Percentiles rank a stretch among this genome's conserved stretches.
Conservation (phyloP, 345 rosid species). For the Orychophragmus violaceus region DNA sequence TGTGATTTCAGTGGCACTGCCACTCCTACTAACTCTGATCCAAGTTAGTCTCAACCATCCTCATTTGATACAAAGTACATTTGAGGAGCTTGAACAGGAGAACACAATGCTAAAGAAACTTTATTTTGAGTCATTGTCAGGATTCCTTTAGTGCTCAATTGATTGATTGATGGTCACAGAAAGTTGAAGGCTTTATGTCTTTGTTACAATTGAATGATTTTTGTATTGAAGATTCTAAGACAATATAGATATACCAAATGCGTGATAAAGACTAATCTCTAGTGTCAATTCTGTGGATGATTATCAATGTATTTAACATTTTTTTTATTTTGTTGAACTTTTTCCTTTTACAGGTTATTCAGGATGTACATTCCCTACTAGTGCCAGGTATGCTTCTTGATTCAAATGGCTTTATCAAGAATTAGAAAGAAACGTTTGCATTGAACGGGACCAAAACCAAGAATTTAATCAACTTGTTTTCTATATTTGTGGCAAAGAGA, state of each 20-base stretch:
- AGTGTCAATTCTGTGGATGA: not conserved
- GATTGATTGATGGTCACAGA: conserved; percentile 6
- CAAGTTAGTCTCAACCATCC: conserved; percentile 37
- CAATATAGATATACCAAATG: conserved; percentile 13
- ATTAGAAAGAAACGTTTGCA: conserved; percentile 12
- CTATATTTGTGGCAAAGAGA: conserved; percentile 17
- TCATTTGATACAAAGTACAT: not conserved
- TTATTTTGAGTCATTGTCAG: not conserved
- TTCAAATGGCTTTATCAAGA: conserved; percentile 1
- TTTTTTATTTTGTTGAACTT: not conserved
- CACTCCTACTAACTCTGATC: conserved; percentile 40
- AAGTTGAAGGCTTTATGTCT: conserved; percentile 7
- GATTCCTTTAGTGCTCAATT: not conserved
- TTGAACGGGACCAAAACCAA: conserved; percentile 12
- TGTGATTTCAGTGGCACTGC: conserved; percentile 88
- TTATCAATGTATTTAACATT: not conserved
- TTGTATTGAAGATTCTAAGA: conserved; percentile 4
- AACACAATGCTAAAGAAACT: not conserved
- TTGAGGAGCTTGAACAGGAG: not conserved
- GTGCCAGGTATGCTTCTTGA: conserved; percentile 36
- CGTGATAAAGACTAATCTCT: not conserved
- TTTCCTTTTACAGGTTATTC: conserved; percentile 22
- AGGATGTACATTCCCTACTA: conserved; percentile 34
- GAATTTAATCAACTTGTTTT: conserved; percentile 10
- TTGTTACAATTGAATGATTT: not conserved